Evolutionary conservation across 2,329 filamentous ascomycete genomes (phyloP).

Genomic region (Ascochyta clinopodiicola): DNA sequence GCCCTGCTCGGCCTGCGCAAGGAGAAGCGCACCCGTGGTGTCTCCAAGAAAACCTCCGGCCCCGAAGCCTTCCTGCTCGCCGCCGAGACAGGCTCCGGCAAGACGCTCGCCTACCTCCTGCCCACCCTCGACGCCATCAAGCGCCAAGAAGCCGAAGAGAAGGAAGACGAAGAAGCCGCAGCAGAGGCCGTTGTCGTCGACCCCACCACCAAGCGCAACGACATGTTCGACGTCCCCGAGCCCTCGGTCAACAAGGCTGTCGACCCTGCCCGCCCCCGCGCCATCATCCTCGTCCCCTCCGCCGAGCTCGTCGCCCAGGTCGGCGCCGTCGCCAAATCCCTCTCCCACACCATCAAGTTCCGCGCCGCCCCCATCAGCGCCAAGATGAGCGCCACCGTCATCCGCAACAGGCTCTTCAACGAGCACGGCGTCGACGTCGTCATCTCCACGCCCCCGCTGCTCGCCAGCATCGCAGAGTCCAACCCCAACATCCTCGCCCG

Average conservation of each 20-base stretch:
- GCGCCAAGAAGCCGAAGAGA: conserved; percentile 65
- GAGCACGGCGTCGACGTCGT: conserved; percentile 83
- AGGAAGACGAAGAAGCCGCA: conserved; percentile 56
- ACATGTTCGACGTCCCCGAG: conserved; percentile 66
- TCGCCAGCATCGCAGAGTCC: conserved; percentile 84
- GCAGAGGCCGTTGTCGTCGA: conserved; percentile 61
- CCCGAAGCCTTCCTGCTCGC: conserved; percentile 79
- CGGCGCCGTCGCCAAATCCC: conserved; percentile 75
- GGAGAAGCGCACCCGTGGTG: conserved; percentile 38
- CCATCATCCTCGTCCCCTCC: conserved; percentile 87
- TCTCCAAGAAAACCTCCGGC: conserved; percentile 42
- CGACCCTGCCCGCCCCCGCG: conserved; percentile 78
- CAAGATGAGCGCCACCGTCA: conserved; percentile 75
- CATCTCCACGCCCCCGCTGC: conserved; percentile 85
- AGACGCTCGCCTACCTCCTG: conserved; percentile 90
- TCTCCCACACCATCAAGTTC: conserved; percentile 88
- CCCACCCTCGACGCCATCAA: conserved; percentile 88
- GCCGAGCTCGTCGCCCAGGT: conserved; percentile 92
- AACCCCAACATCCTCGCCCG: conserved; percentile 94
- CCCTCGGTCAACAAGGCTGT: conserved; percentile 65
- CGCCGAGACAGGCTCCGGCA: conserved; percentile 95
- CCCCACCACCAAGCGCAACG: conserved; percentile 48
- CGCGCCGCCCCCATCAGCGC: conserved; percentile 84
- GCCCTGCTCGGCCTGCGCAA: conserved; percentile 69
- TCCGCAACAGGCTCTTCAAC: conserved; percentile 83